A percentile compares a stretch with the other conserved stretches of the same genome.
Evolutionary conservation across 2,329 filamentous ascomycete genomes (phyloP).

Genomic region (Stemphylium lycopersici): DNA sequence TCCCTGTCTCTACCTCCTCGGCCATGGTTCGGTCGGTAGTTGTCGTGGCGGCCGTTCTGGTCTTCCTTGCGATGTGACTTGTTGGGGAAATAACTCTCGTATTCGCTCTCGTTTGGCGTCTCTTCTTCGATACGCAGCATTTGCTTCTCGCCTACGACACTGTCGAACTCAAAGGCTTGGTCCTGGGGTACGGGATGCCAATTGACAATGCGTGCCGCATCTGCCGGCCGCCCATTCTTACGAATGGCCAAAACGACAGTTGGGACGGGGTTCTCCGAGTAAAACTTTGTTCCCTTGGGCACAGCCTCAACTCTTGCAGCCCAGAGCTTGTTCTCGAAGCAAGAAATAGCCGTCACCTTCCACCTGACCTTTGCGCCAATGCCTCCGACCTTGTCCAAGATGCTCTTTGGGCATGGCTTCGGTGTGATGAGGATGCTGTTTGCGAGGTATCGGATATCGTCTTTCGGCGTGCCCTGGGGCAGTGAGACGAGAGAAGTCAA

Average conservation of each 20-base stretch:
- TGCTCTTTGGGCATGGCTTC: slow-evolving; percentile 71
- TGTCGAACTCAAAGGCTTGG: slow-evolving; percentile 78
- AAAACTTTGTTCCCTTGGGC: slow-evolving; percentile 65
- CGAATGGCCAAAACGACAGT: slow-evolving; percentile 82
- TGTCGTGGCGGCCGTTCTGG: slow-evolving; percentile 53
- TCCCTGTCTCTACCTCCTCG: slow-evolving; percentile 31
- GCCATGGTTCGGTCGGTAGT: slow-evolving; percentile 33
- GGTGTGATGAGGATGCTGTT: slow-evolving; percentile 92
- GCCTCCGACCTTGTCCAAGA: slow-evolving; percentile 84
- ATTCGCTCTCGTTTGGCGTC: slow-evolving; percentile 63
- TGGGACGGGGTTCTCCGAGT: slow-evolving; percentile 80
- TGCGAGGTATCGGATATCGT: slow-evolving; percentile 79
- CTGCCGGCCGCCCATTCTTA: slow-evolving; percentile 75
- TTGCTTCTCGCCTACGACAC: slow-evolving; percentile 84
- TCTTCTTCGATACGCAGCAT: slow-evolving; percentile 81
- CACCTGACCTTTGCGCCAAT: slow-evolving; percentile 83
- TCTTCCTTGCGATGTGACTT: slow-evolving; percentile 56
- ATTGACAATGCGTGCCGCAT: slow-evolving; percentile 79
- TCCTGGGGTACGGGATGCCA: slow-evolving; percentile 80
- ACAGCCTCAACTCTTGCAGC: slow-evolving; percentile 80
- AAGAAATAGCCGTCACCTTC: slow-evolving; percentile 78
- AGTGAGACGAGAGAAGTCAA: slow-evolving; percentile 73
- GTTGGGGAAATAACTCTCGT: slow-evolving; percentile 67
- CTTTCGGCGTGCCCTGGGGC: slow-evolving; percentile 65
- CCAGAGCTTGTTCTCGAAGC: slow-evolving; percentile 83